Evolutionary conservation across 2,329 filamentous ascomycete species (phyloP).

Genomic region (Hymenoscyphus repandus): DNA sequence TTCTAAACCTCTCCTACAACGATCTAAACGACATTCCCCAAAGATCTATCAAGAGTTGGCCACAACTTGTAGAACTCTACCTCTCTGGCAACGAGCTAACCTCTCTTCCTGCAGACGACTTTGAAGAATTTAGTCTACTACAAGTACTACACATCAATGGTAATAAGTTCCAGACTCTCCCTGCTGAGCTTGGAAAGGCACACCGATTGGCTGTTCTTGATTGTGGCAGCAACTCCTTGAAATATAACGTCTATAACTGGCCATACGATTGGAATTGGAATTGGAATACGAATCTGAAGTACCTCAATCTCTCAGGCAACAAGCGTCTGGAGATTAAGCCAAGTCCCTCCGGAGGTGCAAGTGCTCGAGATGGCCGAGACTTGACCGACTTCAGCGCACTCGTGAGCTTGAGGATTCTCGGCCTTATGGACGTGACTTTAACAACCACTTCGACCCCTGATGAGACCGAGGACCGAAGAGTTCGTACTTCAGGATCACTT

Average conservation of each 20-base stretch:
- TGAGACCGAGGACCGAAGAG: conserved; percentile 88
- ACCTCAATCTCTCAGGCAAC: conserved; percentile 94
- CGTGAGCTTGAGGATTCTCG: conserved; percentile 77
- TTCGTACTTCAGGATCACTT: conserved; percentile 91
- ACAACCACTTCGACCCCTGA: conserved; percentile 91
- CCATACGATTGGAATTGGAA: conserved; percentile 99
- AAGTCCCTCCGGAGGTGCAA: conserved; percentile 62
- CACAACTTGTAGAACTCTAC: conserved; percentile 84
- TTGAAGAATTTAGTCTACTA: conserved; percentile 82
- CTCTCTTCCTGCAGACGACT: conserved; percentile 84
- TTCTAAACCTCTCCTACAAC: conserved; percentile 94
- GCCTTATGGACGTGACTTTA: conserved; percentile 95
- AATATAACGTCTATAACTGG: conserved; percentile 99
- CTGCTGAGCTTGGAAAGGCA: conserved; percentile 90
- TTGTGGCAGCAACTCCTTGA: conserved; percentile 89
- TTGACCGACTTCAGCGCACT: conserved; percentile 87
- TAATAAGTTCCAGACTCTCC: conserved; percentile 95
- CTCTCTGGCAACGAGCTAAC: conserved; percentile 93
- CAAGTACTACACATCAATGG: conserved; percentile 93
- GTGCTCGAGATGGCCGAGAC: conserved; percentile 61
- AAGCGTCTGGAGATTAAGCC: conserved; percentile 87
- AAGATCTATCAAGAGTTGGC: conserved; percentile 82
- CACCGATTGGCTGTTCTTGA: conserved; percentile 88
- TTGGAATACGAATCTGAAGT: conserved; percentile 90
- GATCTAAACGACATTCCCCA: conserved; percentile 88